A percentile compares a stretch with the other conserved stretches of the same genome.
phyloP scores from a whole-genome alignment of 139 green algal genomes.

The Auxenochlorella protothecoides region DNA sequence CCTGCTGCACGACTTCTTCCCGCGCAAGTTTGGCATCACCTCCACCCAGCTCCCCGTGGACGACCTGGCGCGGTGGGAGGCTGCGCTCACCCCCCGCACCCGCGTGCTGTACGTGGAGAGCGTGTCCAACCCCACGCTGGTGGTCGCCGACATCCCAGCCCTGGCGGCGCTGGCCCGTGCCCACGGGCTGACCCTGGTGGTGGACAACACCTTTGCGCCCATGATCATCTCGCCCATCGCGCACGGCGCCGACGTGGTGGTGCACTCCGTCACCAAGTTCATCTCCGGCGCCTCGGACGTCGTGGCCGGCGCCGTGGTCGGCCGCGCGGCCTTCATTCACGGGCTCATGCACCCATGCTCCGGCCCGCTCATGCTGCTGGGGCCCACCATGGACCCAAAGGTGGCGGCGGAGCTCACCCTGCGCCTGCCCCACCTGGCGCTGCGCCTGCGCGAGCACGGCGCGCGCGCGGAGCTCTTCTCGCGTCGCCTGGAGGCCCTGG shows the following conservation, averaged over 20 bases:
- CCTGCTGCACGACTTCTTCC: constrained; percentile 33
- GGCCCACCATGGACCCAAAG: constrained; percentile 64
- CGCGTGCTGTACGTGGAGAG: constrained; percentile 53
- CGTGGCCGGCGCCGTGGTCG: constrained; percentile 48
- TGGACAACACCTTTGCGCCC: constrained; percentile 75
- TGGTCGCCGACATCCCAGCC: constrained; percentile 44
- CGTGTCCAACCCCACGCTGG: constrained; percentile 58
- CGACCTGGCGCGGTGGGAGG: constrained; percentile 38
- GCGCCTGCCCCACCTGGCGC: constrained; percentile 58
- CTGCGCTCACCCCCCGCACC: constrained; percentile 22
- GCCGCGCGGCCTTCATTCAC: constrained; percentile 31
- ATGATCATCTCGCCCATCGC: constrained; percentile 36
- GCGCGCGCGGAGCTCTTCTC: constrained; percentile 34
- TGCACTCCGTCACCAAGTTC: constrained; percentile 75
- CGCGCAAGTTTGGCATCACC: constrained; percentile 40
- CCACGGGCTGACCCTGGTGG: constrained; percentile 40
- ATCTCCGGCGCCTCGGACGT: constrained; percentile 57
- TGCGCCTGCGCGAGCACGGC: constrained; percentile 60
- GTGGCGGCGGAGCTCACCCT: constrained; percentile 52
- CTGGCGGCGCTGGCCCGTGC: constrained; percentile 32
- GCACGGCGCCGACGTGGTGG: constrained; percentile 55
- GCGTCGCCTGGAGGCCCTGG: constrained; percentile 29
- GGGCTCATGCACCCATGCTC: constrained; percentile 50
- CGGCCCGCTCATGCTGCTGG: constrained; percentile 58
- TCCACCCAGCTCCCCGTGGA: constrained; percentile 58